These are phyloP conservation scores for Dendrobium catenatum DNA, from an alignment of 106 monocot species.

Conservation along the genomic window DNA sequence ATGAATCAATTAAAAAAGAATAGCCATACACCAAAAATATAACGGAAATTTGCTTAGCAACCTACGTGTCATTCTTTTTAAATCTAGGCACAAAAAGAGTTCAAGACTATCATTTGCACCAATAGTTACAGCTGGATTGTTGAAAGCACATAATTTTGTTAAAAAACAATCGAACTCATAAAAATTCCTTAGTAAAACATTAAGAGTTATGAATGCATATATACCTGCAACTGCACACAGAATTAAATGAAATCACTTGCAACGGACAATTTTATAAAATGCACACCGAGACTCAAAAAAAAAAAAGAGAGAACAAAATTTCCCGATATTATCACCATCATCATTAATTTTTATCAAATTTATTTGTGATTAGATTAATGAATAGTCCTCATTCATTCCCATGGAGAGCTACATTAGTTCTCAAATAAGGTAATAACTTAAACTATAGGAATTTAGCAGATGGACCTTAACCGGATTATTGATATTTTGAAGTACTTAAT, in stretches of 20 bases:
- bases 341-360: conserved; percentile 1
- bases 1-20: conserved; percentile 5
- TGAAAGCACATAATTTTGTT: not conserved
- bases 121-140: not conserved
- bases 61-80: not conserved
- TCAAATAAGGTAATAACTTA: not conserved
- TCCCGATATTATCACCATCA: not conserved
- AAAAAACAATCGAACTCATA: not conserved
- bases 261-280: not conserved
- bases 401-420: too few relatives aligned
- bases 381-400: not conserved
- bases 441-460: not conserved
- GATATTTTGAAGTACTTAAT: not conserved
- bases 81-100: not conserved
- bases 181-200: not conserved
- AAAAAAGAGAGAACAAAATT: not conserved
- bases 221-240: not conserved
- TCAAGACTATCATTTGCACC: not conserved
- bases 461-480: not conserved
- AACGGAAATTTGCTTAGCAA: not conserved
- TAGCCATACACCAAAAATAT: not conserved
- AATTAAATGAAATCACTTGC: not conserved
- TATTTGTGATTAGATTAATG: not conserved
- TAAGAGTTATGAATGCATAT: not conserved
- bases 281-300: not conserved